Conservation (phyloP, 2,329 filamentous ascomycete species). For the Byssoonygena ceratinophila region DNA sequence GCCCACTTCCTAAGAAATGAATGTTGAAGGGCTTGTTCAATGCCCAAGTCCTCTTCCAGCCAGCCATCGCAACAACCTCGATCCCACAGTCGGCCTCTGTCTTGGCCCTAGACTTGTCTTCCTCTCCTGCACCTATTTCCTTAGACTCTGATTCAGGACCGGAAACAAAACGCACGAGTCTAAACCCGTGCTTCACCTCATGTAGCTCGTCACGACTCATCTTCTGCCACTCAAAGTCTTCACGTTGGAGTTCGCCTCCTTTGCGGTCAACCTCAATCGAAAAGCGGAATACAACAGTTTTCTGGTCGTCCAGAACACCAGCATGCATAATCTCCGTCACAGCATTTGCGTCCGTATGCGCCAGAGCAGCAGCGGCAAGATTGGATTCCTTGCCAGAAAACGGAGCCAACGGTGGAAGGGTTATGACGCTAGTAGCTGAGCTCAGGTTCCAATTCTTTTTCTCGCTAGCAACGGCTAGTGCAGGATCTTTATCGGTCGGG, state of each 20-base stretch:
- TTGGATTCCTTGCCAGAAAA: background rate
- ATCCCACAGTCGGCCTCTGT: background rate
- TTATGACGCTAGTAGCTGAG: background rate
- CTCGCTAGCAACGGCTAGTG: background rate
- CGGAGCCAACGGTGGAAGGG: background rate
- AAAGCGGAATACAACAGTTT: slow-evolving; percentile 1
- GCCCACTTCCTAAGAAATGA: slow-evolving; percentile 1
- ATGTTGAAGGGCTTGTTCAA: slow-evolving; percentile 4
- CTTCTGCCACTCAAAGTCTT: slow-evolving; percentile 2
- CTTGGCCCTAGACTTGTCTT: background rate
- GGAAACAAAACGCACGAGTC: background rate
- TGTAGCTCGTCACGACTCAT: background rate
- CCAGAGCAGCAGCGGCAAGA: background rate
- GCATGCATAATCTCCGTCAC: background rate
- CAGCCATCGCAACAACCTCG: background rate
- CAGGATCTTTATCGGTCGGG: background rate
- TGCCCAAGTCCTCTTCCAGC: slow-evolving; percentile 1
- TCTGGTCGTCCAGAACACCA: background rate
- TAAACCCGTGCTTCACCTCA: background rate
- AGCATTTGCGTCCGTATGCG: background rate
- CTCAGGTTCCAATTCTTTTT: background rate
- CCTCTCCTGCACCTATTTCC: background rate
- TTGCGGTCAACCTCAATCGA: background rate
- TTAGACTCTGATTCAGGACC: background rate
- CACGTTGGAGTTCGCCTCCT: background rate